Conservation (phyloP, 108 stramenopile genomes). For the Schizochytrium sp. region DNA sequence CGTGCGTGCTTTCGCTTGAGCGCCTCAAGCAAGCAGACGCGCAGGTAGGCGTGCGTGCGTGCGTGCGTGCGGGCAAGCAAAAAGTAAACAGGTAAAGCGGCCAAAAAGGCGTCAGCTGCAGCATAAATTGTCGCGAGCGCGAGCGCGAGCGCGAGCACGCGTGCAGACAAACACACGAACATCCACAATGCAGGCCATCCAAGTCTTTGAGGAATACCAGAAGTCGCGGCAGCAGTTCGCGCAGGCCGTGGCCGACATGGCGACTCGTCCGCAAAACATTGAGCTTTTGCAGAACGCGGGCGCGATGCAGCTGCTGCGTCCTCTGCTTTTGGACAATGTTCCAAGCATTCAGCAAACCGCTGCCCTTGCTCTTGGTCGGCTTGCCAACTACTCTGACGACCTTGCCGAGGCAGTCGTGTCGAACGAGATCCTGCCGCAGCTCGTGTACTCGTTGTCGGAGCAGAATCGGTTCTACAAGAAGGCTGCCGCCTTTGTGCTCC, state of each 20-base stretch:
- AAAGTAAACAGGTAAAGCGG: no score
- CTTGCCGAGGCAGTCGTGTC: conserved; percentile 61
- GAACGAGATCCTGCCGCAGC: conserved; percentile 60
- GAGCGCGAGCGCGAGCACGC: not conserved
- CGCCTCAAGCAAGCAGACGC: no score
- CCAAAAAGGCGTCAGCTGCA: not conserved
- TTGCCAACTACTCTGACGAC: conserved; percentile 59
- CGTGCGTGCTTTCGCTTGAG: no score
- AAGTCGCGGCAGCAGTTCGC: conserved; percentile 37
- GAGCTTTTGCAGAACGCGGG: conserved; percentile 64
- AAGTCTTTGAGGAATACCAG: conserved; percentile 36
- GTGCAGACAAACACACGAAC: not conserved
- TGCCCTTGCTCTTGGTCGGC: conserved; percentile 52
- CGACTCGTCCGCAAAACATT: conserved; percentile 58
- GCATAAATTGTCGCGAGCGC: not conserved
- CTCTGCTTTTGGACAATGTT: conserved; percentile 57
- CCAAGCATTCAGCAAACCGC: conserved; percentile 61
- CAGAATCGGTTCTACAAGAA: conserved; percentile 65
- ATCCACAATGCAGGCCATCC: conserved; percentile 5
- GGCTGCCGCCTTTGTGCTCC: conserved; percentile 57
- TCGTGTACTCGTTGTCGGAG: conserved; percentile 61
- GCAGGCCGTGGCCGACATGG: conserved; percentile 60
- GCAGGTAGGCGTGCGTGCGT: no score
- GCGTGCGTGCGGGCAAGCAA: no score
- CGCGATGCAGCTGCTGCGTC: conserved; percentile 61